Evolutionary conservation across 768 basidiomycete species (phyloP).

Genomic region (Pilatotrama ljubarskyi): DNA sequence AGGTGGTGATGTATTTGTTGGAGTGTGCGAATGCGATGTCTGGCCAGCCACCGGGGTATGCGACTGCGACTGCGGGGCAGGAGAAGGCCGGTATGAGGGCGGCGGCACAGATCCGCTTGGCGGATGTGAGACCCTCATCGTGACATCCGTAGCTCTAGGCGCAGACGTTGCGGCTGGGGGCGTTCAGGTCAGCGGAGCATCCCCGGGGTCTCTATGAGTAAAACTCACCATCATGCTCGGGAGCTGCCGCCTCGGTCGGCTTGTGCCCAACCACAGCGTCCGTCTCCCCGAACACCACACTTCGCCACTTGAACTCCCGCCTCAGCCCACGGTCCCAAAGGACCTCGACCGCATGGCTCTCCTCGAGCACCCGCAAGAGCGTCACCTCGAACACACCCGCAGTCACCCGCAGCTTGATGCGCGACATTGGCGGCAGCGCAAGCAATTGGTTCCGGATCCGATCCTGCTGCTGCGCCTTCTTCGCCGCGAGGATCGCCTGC

Average conservation of each 20-base stretch:
- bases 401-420: conserved; percentile 83
- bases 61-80: not conserved
- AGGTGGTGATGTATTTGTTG: conserved; percentile 1
- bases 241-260: conserved; percentile 53
- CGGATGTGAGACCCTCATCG: not conserved
- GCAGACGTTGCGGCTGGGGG: not conserved
- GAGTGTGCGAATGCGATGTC: conserved; percentile 21
- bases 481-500: conserved; percentile 73
- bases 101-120: not conserved
- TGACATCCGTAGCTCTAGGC: not conserved
- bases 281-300: conserved; percentile 73
- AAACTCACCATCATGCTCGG: conserved; percentile 35
- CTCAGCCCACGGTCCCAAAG: conserved; percentile 76
- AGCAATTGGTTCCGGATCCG: conserved; percentile 71
- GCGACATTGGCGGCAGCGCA: conserved; percentile 65
- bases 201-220: not conserved
- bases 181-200: too few relatives aligned
- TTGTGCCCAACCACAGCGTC: conserved; percentile 73
- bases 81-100: not conserved
- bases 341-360: conserved; percentile 72
- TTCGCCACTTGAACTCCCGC: conserved; percentile 82
- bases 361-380: conserved; percentile 68
- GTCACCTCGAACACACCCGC: conserved; percentile 88
- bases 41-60: conserved; percentile 3
- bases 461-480: conserved; percentile 73